Base-by-base conservation (phyloP, 1,284 basidiomycete genomes). In the Phylloporus sp. region DNA sequence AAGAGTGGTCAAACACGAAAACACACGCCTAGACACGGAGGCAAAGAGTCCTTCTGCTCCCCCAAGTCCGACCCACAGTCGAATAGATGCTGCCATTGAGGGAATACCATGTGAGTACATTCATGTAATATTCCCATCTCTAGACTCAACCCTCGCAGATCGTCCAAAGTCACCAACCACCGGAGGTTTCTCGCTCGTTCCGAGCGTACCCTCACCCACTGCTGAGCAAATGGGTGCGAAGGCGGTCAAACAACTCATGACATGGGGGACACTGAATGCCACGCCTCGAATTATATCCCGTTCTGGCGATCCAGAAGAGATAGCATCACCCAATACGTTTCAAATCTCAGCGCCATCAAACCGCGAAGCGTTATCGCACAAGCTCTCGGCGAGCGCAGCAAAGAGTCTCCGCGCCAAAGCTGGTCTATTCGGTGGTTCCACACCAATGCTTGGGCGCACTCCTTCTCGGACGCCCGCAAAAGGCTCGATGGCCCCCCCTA, bases 171-270 rank as follows among this genome's bases (percentile, higher is more conserved):
- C 87, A 14, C 85, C 93, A 7, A 85, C 82, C 27, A 83, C 85
- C 65, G 84, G 85, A 71, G 84, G 84, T 25, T 94, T 89, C 74
- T 85, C 90, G 2, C 88, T 96, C 32, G 89, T 97, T 14, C 90
- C 94, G n/a, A 88, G 88, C 67, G 80, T 96, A n/a, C 95, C 95
- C 17, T 94, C 94, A 0, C 95, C 94, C 3, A 93, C 92, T 10
- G 91, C 95, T 0, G 88, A 91, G 7, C 86, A 94, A 71, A 86
- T 97, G 41, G 92, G 91, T 1, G 87, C 92, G 1, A 81, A 82
- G 12, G 91, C 92, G 2, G 85, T 95, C 64, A 94, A 95, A 70
- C 91, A 96, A 72, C 87, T 98, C 27, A 94, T 97, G 92, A 98
- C 96, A 14, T 95, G 94, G 94, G 96, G 96, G 10, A 95, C 94